phyloP scores from a whole-genome alignment of 805 yeast species.

The Pichia manshurica region DNA sequence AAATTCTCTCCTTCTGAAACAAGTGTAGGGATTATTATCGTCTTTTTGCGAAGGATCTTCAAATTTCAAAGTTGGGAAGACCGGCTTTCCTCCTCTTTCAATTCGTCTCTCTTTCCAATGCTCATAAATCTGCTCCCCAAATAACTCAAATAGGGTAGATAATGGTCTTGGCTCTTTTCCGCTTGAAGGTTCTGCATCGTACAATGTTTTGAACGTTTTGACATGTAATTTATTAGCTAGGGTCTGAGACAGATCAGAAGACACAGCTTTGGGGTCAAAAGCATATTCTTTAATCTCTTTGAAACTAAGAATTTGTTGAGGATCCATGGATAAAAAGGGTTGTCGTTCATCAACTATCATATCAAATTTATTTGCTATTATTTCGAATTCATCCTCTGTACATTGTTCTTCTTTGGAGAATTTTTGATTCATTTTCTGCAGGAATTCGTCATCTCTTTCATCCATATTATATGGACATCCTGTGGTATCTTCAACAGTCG shows the following conservation, averaged over 20 bases:
- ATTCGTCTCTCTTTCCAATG: slow-evolving; percentile 81
- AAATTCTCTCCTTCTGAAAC: slow-evolving; percentile 92
- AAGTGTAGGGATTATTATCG: slow-evolving; percentile 89
- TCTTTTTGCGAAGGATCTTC: slow-evolving; percentile 80
- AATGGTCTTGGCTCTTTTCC: slow-evolving; percentile 41
- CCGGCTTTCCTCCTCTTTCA: slow-evolving; percentile 58
- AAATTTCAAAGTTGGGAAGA: slow-evolving; percentile 71
- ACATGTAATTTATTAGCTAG: slow-evolving; percentile 52
- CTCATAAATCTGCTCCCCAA: slow-evolving; percentile 64
- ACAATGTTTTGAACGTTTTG: slow-evolving; percentile 52
- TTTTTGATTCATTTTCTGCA: slow-evolving; percentile 37
- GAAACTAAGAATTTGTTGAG: slow-evolving; percentile 63
- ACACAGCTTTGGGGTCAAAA: slow-evolving; percentile 31
- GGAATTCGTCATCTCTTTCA: slow-evolving; percentile 73
- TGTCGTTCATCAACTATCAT: slow-evolving; percentile 70
- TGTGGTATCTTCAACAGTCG: slow-evolving; percentile 91
- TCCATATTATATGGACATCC: slow-evolving; percentile 88
- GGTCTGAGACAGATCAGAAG: slow-evolving; percentile 50
- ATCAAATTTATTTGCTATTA: slow-evolving; percentile 69
- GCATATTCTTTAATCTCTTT: slow-evolving; percentile 59
- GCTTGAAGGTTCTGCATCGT: slow-evolving; percentile 42
- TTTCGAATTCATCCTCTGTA: slow-evolving; percentile 82
- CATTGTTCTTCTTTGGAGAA: slow-evolving; percentile 35
- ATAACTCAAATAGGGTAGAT: slow-evolving; percentile 42
- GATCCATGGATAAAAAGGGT: slow-evolving; percentile 84